Base-by-base conservation (phyloP, 2,329 filamentous ascomycete species). In the Alternaria solani region DNA sequence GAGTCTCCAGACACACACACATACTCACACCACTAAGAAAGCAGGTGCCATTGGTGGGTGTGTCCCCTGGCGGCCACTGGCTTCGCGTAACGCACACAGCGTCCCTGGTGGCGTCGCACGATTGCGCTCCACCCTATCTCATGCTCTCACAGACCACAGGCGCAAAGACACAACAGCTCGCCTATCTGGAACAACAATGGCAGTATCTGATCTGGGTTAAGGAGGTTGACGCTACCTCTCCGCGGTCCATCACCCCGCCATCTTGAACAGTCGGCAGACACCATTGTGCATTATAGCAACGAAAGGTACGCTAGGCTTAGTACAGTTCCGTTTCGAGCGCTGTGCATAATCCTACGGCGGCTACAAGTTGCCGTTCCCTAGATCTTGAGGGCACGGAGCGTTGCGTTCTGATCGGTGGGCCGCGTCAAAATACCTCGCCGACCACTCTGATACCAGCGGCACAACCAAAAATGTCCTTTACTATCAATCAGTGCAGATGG, bases 131-230 rank as follows among this genome's bases (percentile, higher is more conserved):
- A 32, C 38, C 52, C 57, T 56, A 59, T 56, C 52, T 46, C 46
- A 20, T 28, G 23, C 52, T 30, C 26, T 32, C 44, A 18, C 30
- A n/a, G 18, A 18, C n/a, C 32, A 32, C 32, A 51, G 46, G 39
- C 52, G 53, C 53, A 57, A 36, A 48, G 52, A 51, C 39, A 56
- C 56, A 60, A 39, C 46, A 52, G 23, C 57, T 60, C 57, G 57
- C 57, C 57, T 36, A 60, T 60, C 57, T 60, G 46, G 30, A 49
- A 38, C 32, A 38, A 49, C 46, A 18, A 38, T 26, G 46, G 46
- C 46, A 49, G 46, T 38, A 49, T 49, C 46, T 49, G 46, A 32
- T 36, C 46, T 49, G 46, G 23, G 32, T 38, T 18, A 25, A 48
- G 30, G 30, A 48, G 30, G 30, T n/a, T 34, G 4, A 36, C 7